Base-by-base conservation (phyloP, 257 asterid genomes). In the Handroanthus guayacan region DNA sequence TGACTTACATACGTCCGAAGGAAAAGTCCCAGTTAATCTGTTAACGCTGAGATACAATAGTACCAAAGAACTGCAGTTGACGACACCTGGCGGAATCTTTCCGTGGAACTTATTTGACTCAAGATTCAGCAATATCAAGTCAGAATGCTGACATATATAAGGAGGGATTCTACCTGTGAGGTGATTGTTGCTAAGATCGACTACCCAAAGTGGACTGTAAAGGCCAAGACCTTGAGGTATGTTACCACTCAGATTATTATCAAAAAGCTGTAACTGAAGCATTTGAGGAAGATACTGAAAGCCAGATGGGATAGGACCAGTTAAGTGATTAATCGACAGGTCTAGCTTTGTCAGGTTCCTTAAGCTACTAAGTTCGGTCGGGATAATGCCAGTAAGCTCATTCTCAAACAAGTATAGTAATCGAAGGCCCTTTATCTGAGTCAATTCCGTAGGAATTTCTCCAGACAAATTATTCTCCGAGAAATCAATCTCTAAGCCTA, bases 281-380 rank as follows among this genome's bases (percentile, higher is more conserved):
- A 94, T 83, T 16, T 79, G 61, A 16, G 87, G 74, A 52, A 86
- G 92, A 76, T 90, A 86, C 71, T 92, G 97, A 80, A 94, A 86
- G 2, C 97, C 97, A 51, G 60, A 78, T 3, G 98, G 98, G 71
- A 94, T 94, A 36, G 97, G 92, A 25, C 98, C 98, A 2, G 91
- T 92, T 69, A 94, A 82, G 75, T 14, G 14, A 81, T 94, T 94
- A 71, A 92, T 89, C 2, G 98, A 94, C 80, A 94, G 77, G 79
- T 94, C 98, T 18, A 94, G 87, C 89, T 78, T 89, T 2, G 84
- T 81, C 78, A 94, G 86, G 82, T 92, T 84, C 81, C 66, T 83
- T 85, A 92, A 82, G 71, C 43, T 79, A 69, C 92, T 82, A 25
- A 94, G 86, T 85, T 89, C 97, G 12, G 83, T 67, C 0, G 98